Evolutionary conservation across 306 rosid genomes (phyloP), one percentile per base, ranked within the genome.

Genomic region (Fragaria vesca): DNA sequence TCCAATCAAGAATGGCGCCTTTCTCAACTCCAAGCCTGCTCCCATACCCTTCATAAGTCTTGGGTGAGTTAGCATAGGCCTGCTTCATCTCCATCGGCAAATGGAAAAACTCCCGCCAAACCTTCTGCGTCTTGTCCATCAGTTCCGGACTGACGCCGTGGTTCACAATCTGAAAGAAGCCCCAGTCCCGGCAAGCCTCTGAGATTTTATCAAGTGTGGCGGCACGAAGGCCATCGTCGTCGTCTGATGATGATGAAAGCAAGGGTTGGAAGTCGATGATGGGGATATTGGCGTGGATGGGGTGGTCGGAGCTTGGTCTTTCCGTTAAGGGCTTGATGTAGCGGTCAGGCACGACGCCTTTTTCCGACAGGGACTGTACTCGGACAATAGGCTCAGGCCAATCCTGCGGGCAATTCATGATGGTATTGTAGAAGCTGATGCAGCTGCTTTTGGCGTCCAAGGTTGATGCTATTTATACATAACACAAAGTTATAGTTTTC

Each of bases 371-470:
- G 86, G 94, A 81, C 60, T 94, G 98, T 65, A 94, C 98, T 0
- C 98, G 84, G 17, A 90, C 85, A 13, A 94, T 87, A 36, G 97
- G 94, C 58, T 94, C 98, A 2, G 98, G 98, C 98, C 98, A 94
- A 26, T 89, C 93, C 36, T 61, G 72, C 9, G 85, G 84, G 66
- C 77, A 77, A 72, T 24, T 87, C 88, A 81, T 87, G 71, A 47
- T 67, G 70, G 21, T 63, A 28, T 61, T 18, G 61, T 16, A 60
- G 32, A 12, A 62, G 61, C 48, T 48, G 36, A 47, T 48, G 66
- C 12, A 17, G 71, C 24, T 66, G 30, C 51, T 66, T 70, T 75
- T 24, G 76, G 54, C 18, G 74, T 71, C 74, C 7, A 24, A 81
- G 57, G 71, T 50, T 61, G 78, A 82, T 82, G 51, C 45, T 57